These are phyloP conservation scores for Kwoniella sp. DNA, from an alignment of 768 basidiomycete species.

Conservation along the genomic window DNA sequence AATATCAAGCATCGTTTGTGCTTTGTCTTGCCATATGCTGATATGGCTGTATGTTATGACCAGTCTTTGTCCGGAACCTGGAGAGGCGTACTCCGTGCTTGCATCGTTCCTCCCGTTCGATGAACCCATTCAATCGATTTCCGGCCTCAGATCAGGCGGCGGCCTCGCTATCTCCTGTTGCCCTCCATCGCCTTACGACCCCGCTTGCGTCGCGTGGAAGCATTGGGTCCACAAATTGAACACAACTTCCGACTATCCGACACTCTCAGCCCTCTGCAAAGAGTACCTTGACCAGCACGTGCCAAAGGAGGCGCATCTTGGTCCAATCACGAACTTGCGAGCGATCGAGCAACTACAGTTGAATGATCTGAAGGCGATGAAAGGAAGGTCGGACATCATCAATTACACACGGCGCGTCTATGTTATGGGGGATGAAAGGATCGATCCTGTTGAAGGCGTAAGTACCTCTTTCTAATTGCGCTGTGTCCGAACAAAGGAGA, in stretches of 20 bases:
- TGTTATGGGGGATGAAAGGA: slow-evolving; percentile 26
- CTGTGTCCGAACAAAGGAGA: not conserved
- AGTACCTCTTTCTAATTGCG: not conserved
- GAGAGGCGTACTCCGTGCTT: slow-evolving; percentile 28
- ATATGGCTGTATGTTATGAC: not conserved
- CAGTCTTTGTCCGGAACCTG: slow-evolving; percentile 40
- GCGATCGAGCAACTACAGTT: slow-evolving; percentile 37
- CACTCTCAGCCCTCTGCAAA: slow-evolving; percentile 19
- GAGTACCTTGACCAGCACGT: not conserved
- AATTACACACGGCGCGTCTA: slow-evolving; percentile 37
- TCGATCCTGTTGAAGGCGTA: slow-evolving; percentile 2
- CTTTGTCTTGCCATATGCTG: too few species aligned
- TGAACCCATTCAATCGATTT: slow-evolving; percentile 22
- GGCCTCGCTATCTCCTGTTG: slow-evolving; percentile 32
- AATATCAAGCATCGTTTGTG: too few species aligned
- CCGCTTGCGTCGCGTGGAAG: slow-evolving; percentile 28
- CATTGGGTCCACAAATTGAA: slow-evolving; percentile 21
- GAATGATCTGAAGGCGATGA: slow-evolving; percentile 33
- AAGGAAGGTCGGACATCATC: slow-evolving; percentile 22
- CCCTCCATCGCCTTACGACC: slow-evolving; percentile 29
- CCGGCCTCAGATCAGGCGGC: slow-evolving; percentile 33
- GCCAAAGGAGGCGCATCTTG: not conserved
- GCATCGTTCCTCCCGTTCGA: slow-evolving; percentile 28
- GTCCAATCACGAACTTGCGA: not conserved
- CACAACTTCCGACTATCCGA: slow-evolving; percentile 13